Evolutionary conservation across 371 early-diverging fungal species (phyloP).

Genomic region (Umbelopsis sp.): DNA sequence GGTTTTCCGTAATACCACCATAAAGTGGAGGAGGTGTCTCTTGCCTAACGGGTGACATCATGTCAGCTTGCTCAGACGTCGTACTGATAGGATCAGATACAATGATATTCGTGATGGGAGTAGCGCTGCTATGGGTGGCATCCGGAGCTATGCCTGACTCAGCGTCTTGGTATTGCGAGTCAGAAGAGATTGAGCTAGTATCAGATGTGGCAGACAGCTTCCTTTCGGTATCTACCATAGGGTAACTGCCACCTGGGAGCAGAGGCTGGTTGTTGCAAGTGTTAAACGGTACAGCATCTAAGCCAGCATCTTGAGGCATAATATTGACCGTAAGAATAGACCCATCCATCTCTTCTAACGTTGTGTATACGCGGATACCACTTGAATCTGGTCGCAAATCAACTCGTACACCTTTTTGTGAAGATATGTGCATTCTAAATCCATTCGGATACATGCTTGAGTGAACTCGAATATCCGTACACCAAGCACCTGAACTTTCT

Average conservation of each 20-base stretch:
- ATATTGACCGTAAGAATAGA: constrained; percentile 30
- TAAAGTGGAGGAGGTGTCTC: no score
- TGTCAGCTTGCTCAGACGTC: no score
- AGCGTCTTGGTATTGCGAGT: constrained; percentile 9
- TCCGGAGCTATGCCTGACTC: background rate
- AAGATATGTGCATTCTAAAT: constrained; percentile 28
- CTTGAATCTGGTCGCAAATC: constrained; percentile 29
- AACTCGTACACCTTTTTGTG: constrained; percentile 29
- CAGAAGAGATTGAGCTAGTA: background rate
- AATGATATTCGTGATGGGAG: background rate
- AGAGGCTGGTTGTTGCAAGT: constrained; percentile 25
- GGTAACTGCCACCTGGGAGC: constrained; percentile 4
- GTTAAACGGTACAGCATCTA: constrained; percentile 18
- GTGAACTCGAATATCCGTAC: constrained; percentile 48
- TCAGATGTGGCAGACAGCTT: background rate
- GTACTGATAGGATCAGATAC: background rate
- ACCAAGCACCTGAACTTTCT: constrained; percentile 27
- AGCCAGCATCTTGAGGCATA: constrained; percentile 20
- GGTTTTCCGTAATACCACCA: no score
- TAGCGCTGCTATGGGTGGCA: background rate
- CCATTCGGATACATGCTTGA: constrained; percentile 42
- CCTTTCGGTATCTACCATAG: background rate
- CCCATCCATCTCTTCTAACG: constrained; percentile 36
- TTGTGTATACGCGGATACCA: constrained; percentile 47
- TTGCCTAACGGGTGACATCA: no score